Base-by-base conservation (phyloP, 2,329 filamentous ascomycete species). In the Fusarium dlaminii region DNA sequence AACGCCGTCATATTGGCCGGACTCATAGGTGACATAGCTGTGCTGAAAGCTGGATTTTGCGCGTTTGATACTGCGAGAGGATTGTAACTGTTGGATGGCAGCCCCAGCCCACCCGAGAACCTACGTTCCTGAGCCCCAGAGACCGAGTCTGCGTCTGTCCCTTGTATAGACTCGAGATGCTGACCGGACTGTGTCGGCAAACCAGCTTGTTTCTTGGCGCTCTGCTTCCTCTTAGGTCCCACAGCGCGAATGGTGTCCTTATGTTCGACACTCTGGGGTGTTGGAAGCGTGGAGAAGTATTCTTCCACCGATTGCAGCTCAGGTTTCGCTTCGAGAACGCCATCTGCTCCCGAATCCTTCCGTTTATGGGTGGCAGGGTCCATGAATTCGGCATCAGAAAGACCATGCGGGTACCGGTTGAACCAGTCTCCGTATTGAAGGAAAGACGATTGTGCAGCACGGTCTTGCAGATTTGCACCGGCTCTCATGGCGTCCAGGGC, bases 371-470 rank as follows among this genome's bases (percentile, higher is more conserved):
- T 84, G 34, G 89, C 90, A 3, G 93, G 92, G 74, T 96, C 94
- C 77, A 94, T 91, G 82, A 94, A 96, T 78, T 98, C 94, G 4
- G 91, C 88, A 68, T 94, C 91, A 8, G 94, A 94, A 22, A 98
- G 94, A 6, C 96, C 96, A 77, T 97, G 93, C 1, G 96, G 96
- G 80, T 98, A 98, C 74, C 93, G 90, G 79, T 96, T 93, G 79
- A 98, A 98, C 96, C 96, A 98, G 82, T 98, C 96, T 58, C 95
- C 95, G 77, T 98, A 98, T 79, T 98, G 96, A 81, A 98, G 95
- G 77, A 98, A 93, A 14, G 89, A 88, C 11, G 89, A 88, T 10
- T 88, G 83, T 14, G 84, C 82, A 20, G 87, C 84, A 48, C 84
- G 84, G 61, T 87, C 84, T 64, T 81, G 81, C 68, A 84, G 80